Evolutionary conservation across 225 moss, liverwort and hornwort genomes (phyloP).

Genomic region (Pleurozium schreberi): DNA sequence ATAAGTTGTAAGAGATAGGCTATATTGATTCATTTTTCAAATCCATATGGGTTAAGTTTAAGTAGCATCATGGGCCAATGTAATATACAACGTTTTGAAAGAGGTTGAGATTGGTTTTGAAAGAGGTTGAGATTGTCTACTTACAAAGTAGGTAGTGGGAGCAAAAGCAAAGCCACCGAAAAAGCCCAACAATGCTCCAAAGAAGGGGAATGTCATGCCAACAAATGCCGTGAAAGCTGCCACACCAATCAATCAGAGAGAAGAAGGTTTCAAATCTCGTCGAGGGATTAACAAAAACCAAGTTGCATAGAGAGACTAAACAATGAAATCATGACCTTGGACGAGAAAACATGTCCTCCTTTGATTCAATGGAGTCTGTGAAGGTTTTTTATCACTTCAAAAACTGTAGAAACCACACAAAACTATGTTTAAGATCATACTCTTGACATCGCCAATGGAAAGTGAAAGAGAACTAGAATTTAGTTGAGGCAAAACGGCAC

Average conservation of each 20-base stretch:
- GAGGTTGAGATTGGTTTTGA: background rate
- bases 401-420: background rate
- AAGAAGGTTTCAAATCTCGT: background rate
- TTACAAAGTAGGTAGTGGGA: conserved; percentile 51
- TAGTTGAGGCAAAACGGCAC: background rate
- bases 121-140: background rate
- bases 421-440: background rate
- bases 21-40: background rate
- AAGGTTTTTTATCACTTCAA: background rate
- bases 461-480: background rate
- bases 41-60: background rate
- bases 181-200: conserved; percentile 36
- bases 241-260: background rate
- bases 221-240: conserved; percentile 33
- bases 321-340: too few species aligned
- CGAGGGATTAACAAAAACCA: background rate
- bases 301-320: background rate
- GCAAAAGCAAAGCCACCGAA: conserved; percentile 59
- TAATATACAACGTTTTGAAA: background rate
- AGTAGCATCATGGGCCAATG: background rate
- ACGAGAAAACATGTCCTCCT: background rate
- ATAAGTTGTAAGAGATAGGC: too few species aligned
- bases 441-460: background rate
- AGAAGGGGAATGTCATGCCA: conserved; percentile 46
- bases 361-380: background rate